Evolutionary conservation across 2,329 filamentous ascomycete genomes (phyloP), one percentile per base, ranked within the genome.

Genomic region (Pseudodiploospora longispora): DNA sequence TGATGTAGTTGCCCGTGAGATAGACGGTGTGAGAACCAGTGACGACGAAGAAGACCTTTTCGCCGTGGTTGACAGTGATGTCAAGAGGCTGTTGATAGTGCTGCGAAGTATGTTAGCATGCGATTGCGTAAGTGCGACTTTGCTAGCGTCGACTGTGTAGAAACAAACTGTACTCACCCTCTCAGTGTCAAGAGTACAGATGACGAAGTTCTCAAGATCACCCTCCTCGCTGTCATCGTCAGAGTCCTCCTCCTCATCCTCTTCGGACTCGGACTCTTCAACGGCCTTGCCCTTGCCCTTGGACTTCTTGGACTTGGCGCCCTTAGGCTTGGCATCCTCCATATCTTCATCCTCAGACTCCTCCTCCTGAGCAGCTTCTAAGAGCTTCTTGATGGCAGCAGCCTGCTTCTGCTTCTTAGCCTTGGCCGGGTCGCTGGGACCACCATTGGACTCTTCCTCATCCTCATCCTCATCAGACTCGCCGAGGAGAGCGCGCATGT

Each of bases 1-100:
- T 79, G 55, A 98, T 78, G 69, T 95, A 97, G 80, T 98, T 98
- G 57, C 93, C 93, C 50, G 91, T 97, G 48, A 98, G 79, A 71
- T 84, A 93, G 60, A 98, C 76, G 52, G 85, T 81, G 76, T 96
- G 89, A 50, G 87, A 93, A 58, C 93, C 93, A 50, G 79, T 82
- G 53, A 95, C 89, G 62, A 86, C 80, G 74, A 98, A 97, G 76
- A 87, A 95, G 53, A 96, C 83, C 56, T 80, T 80, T 75, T 98
- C 93, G 55, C 85, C 80, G 64, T 95, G 86, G 58, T 80, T 82
- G 62, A 98, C 81, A 52, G 87, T 93, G 66, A 98, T 87, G 68
- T 98, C 88, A 47, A 98, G 80, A 39, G 93, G 72, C 70, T 98
- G 94, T 71, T 98, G 93, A 77, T 85, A 95, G 73, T 87, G 80